Percentiles rank a stretch among this genome's conserved stretches.
These are phyloP conservation scores for Tetradesmus obliquus DNA, from an alignment of 139 green algal genomes.

Conservation along the genomic window DNA sequence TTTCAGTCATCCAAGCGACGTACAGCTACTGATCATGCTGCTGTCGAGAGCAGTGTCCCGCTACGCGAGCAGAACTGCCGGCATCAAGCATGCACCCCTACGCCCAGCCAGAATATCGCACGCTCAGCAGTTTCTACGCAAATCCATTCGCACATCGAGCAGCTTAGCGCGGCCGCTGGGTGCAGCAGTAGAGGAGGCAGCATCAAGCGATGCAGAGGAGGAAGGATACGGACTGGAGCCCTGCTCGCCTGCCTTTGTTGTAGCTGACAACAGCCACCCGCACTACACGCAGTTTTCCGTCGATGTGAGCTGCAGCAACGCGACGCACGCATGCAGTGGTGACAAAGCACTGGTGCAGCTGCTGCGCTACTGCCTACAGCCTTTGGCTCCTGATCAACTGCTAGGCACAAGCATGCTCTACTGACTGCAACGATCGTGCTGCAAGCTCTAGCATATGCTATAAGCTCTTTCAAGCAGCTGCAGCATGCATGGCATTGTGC, in stretches of 20 bases:
- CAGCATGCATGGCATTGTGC: neutral
- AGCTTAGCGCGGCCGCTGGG: neutral
- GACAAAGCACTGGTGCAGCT: neutral
- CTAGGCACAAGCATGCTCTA: neutral
- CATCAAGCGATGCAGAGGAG: neutral
- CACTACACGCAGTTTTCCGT: slow-evolving; percentile 34
- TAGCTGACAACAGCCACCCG: neutral
- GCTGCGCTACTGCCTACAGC: neutral
- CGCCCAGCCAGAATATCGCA: neutral
- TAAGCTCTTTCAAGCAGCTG: neutral
- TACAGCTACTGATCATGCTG: neutral
- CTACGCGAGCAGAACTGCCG: neutral
- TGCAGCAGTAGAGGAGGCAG: neutral
- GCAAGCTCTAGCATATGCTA: too few relatives aligned
- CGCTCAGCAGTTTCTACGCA: neutral
- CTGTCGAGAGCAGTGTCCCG: neutral
- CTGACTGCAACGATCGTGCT: neutral
- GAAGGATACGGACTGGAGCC: neutral
- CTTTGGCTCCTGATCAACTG: neutral
- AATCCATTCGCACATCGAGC: neutral
- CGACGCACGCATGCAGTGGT: neutral
- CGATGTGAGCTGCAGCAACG: slow-evolving; percentile 1
- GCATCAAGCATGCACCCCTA: neutral
- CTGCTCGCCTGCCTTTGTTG: slow-evolving; percentile 32
- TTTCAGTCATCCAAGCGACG: neutral